A percentile compares a stretch with the other conserved stretches of the same genome.
Conservation (phyloP, 345 rosid species). For the Turritis glabra region DNA sequence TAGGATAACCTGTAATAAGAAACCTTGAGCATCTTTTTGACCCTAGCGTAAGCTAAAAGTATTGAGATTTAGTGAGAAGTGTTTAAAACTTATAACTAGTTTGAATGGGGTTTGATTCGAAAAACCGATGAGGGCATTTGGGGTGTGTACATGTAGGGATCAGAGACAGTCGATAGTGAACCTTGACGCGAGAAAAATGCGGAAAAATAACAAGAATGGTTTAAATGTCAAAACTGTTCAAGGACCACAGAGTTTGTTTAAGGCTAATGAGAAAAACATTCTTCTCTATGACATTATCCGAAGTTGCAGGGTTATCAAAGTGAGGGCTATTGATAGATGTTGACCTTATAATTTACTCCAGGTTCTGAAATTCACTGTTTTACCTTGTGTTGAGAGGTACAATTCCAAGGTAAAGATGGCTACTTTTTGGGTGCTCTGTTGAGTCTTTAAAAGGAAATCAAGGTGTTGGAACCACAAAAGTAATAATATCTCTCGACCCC, state of each 20-base stretch:
- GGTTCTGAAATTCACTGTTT: conserved; percentile 17
- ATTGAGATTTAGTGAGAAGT: background rate
- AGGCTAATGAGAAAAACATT: conserved; percentile 5
- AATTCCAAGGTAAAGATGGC: conserved; percentile 19
- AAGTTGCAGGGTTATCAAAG: conserved; percentile 15
- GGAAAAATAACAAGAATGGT: background rate
- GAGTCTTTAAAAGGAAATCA: conserved; percentile 35
- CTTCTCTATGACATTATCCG: conserved; percentile 8
- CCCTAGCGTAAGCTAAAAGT: background rate
- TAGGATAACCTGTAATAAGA: conserved; percentile 12
- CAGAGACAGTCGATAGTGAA: background rate
- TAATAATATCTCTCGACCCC: conserved; percentile 33
- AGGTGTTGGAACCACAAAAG: conserved; percentile 38
- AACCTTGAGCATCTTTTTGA: conserved; percentile 24
- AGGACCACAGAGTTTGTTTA: background rate
- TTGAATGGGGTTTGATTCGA: background rate
- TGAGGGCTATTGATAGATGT: conserved; percentile 27
- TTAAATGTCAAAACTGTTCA: background rate
- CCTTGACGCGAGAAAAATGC: background rate
- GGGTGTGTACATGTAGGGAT: background rate
- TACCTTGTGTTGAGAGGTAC: conserved; percentile 1
- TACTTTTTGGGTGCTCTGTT: conserved; percentile 2
- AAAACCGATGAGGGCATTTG: background rate
- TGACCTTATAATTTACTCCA: conserved; percentile 25
- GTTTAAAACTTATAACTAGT: background rate